Percentiles rank a stretch among this genome's conserved stretches.
Conservation (phyloP, 805 yeast species). For the Hanseniaspora meyeri region DNA sequence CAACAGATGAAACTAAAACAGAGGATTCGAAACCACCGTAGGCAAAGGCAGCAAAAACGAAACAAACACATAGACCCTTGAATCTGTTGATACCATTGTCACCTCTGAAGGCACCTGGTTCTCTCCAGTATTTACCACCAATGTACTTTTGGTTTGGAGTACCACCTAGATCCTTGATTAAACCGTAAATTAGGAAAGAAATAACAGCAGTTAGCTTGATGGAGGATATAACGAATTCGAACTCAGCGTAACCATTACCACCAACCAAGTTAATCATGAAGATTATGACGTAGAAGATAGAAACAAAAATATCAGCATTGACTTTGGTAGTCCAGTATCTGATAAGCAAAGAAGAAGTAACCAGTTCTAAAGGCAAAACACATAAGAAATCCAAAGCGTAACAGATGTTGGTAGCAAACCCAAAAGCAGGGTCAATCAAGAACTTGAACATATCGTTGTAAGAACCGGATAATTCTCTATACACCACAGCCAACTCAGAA, state of each 20-base stretch:
- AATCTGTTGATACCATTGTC: slow-evolving; percentile 32
- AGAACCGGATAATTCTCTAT: slow-evolving; percentile 47
- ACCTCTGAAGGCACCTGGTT: slow-evolving; percentile 42
- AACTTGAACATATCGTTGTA: slow-evolving; percentile 49
- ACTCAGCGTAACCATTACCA: slow-evolving; percentile 52
- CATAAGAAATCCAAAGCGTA: slow-evolving; percentile 55
- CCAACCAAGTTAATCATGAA: slow-evolving; percentile 41
- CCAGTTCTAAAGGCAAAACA: slow-evolving; percentile 53
- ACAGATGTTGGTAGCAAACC: slow-evolving; percentile 64
- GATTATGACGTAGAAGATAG: slow-evolving; percentile 41
- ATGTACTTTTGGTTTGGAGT: slow-evolving; percentile 39
- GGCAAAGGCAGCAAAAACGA: slow-evolving; percentile 50
- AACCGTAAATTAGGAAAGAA: slow-evolving; percentile 50
- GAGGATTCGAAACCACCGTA: slow-evolving; percentile 51
- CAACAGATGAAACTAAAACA: slow-evolving; percentile 39
- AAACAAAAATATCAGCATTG: slow-evolving; percentile 46
- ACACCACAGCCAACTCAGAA: slow-evolving; percentile 59
- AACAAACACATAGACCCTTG: slow-evolving; percentile 42
- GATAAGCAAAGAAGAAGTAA: slow-evolving; percentile 48
- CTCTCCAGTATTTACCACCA: slow-evolving; percentile 39
- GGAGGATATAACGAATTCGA: slow-evolving; percentile 47
- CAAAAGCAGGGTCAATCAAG: slow-evolving; percentile 54
- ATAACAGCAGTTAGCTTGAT: slow-evolving; percentile 47
- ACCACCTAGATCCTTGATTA: slow-evolving; percentile 45
- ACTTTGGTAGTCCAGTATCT: slow-evolving; percentile 39